phyloP scores from a whole-genome alignment of 2,329 filamentous ascomycete genomes.

The Paecilomyces formosus region DNA sequence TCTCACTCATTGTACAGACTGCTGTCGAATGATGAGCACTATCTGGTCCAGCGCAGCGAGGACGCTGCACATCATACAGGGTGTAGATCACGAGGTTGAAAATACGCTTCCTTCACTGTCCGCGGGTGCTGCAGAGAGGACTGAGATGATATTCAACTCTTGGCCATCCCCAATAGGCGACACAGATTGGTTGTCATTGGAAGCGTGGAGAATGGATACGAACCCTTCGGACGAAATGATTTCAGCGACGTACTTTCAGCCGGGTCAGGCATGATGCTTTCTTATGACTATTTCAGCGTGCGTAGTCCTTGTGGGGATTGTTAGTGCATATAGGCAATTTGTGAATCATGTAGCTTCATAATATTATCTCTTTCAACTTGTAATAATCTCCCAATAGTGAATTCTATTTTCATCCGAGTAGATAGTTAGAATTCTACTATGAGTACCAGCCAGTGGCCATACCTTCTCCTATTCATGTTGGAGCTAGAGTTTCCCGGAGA shows the following conservation, averaged over 20 bases:
- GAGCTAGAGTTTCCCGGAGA: not conserved
- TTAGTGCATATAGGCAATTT: too few species aligned
- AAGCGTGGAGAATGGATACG: conserved; percentile 5
- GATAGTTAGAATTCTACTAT: too few species aligned
- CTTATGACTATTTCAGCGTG: not conserved
- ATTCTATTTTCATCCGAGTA: too few species aligned
- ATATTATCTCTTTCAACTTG: too few species aligned
- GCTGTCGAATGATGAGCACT: conserved; percentile 7
- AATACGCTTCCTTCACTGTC: not conserved
- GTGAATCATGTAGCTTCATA: too few species aligned
- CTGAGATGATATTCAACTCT: not conserved
- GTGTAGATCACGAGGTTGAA: conserved; percentile 6
- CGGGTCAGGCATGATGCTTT: not conserved
- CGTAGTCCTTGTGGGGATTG: not conserved
- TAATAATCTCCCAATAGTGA: too few species aligned
- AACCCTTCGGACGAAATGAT: conserved; percentile 1
- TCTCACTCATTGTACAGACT: conserved; percentile 6
- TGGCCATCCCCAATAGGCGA: conserved; percentile 6
- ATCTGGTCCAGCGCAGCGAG: conserved; percentile 7
- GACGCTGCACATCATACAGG: conserved; percentile 6
- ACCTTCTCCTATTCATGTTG: not conserved
- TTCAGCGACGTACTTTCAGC: not conserved
- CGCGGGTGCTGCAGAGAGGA: not conserved
- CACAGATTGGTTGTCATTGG: conserved; percentile 6
- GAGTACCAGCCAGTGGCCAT: too few species aligned